A percentile compares a stretch with the other conserved stretches of the same genome.
Evolutionary conservation across 768 basidiomycete genomes (phyloP).

Genomic region (Tylopilus sp.): DNA sequence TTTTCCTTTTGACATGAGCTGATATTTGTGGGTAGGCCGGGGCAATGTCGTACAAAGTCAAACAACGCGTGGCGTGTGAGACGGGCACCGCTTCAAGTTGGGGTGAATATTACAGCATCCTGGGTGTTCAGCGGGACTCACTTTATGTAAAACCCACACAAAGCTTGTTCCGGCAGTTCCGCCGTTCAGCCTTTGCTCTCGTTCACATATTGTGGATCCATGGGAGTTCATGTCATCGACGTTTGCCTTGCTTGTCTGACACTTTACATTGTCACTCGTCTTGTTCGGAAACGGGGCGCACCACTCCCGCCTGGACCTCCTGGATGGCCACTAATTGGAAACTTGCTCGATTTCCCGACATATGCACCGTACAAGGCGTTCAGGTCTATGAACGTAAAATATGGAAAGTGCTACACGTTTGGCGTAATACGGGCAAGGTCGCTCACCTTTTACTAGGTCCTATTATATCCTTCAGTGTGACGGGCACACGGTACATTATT

Average conservation of each 20-base stretch:
- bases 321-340: conserved; percentile 31
- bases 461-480: conserved; percentile 16
- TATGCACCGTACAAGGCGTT: conserved; percentile 49
- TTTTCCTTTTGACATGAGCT: too few relatives aligned
- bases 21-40: too few relatives aligned
- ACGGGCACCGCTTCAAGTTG: too few relatives aligned
- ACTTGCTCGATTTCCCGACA: conserved; percentile 53
- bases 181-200: too few relatives aligned
- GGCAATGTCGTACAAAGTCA: too few relatives aligned
- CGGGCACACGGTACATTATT: conserved; percentile 46
- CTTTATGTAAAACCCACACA: too few relatives aligned
- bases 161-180: too few relatives aligned
- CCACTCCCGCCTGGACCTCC: neutral
- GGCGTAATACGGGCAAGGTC: neutral
- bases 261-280: neutral
- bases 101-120: too few relatives aligned
- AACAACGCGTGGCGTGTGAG: too few relatives aligned
- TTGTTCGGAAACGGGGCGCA: neutral
- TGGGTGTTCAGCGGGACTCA: too few relatives aligned
- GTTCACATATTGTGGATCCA: too few relatives aligned
- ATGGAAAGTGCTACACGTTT: conserved; percentile 36
- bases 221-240: neutral
- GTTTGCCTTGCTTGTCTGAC: conserved; percentile 13
- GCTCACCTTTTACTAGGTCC: conserved; percentile 15
- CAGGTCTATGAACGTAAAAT: conserved; percentile 36